Base-by-base conservation (phyloP, 2,329 filamentous ascomycete genomes). In the Xylaria sp. region DNA sequence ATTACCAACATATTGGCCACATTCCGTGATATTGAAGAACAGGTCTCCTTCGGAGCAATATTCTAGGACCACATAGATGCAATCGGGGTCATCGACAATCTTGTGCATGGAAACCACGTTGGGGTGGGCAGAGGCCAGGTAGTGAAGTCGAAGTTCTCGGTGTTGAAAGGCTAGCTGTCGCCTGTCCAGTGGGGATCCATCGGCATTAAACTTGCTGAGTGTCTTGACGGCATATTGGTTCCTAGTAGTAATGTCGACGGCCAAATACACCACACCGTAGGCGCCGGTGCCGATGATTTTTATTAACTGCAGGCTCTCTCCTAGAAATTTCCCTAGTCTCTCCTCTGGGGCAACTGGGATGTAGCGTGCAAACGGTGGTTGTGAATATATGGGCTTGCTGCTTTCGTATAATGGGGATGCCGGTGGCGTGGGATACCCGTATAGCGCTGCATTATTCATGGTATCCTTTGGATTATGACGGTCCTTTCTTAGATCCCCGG, bases 1-100 rank as follows among this genome's bases (percentile, higher is more conserved):
- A 83, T 97, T 94, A 82, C 93, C 93, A 76, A 97, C 90, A 80
- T 97, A 99, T 80, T 93, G 93, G 78, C 94, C 93, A 77, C 92
- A 89, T 81, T 98, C 95, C 70, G 96, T 98, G 82, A 99, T 99
- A 83, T 97, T 97, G 80, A 92, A 91, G 83, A 99, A 99, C 72
- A 99, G 83, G 80, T 99, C 96, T 77, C 96, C 96, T 80, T 98
- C 96, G 7, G 94, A 93, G 83, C 95, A 98, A 81, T 94, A 98
- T 81, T 99, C 96, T 79, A 99, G 87, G 72, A 99, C 92, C 75
- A 98, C 95, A 82, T 93, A 98, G 72, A 94, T 97, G 86, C 94
- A 97, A 80, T 97, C 94, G 69, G 88, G 85, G 76, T 92, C 91
- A 81, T 97, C 93, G 84, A 98, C 89, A 77, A 98, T 97, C 85